A percentile compares a stretch with the other conserved stretches of the same genome.
Evolutionary conservation across 306 rosid species (phyloP).

Genomic region (Ormosia emarginata): DNA sequence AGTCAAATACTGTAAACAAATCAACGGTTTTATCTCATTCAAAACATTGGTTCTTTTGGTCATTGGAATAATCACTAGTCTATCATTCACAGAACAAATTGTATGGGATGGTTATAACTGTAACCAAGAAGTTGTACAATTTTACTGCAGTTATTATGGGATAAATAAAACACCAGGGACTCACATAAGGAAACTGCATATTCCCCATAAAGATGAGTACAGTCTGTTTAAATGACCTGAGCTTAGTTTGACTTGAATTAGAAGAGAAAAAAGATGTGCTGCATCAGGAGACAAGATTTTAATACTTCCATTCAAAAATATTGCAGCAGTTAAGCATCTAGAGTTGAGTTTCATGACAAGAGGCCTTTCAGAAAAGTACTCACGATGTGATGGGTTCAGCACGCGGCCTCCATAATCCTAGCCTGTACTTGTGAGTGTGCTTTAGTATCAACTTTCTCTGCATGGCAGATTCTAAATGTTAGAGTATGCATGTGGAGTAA

Average conservation of each 20-base stretch:
- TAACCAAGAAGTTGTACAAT: neutral
- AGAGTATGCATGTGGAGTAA: neutral
- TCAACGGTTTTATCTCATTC: no score
- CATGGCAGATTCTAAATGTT: neutral
- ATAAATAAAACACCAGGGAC: neutral
- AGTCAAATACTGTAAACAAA: no score
- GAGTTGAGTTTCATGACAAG: neutral
- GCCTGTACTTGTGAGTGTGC: conserved; percentile 45
- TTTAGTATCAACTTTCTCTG: conserved; percentile 46
- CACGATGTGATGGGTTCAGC: conserved; percentile 31
- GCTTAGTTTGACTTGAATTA: neutral
- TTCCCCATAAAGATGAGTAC: neutral
- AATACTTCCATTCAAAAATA: neutral
- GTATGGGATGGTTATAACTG: no score
- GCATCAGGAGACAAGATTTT: neutral
- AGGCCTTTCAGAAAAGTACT: neutral
- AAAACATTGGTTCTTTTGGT: no score
- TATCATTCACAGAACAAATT: no score
- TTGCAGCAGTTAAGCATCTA: neutral
- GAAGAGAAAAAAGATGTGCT: neutral
- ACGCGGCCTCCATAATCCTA: conserved; percentile 57
- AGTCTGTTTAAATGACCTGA: neutral
- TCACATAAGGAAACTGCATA: neutral
- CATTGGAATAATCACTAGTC: no score
- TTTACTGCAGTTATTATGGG: neutral